Conservation (phyloP, 768 basidiomycete species). For the Filobasidium wieringae region DNA sequence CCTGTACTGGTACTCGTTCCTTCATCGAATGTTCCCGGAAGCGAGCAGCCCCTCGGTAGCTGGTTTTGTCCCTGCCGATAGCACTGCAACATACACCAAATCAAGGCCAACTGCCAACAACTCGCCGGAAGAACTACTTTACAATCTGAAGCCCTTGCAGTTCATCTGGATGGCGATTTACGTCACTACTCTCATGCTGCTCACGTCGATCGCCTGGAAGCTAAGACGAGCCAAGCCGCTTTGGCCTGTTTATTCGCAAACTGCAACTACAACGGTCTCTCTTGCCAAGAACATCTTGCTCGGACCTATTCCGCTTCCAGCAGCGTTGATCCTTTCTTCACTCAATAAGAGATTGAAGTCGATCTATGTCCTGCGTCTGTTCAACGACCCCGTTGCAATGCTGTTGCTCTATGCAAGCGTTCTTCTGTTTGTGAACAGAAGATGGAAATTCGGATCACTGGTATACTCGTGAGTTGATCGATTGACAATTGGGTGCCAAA, state of each 20-base stretch:
- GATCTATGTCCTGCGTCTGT: conserved; percentile 77
- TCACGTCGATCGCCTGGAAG: conserved; percentile 50
- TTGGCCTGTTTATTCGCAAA: background rate
- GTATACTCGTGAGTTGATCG: conserved; percentile 20
- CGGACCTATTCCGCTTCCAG: conserved; percentile 23
- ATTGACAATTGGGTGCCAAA: background rate
- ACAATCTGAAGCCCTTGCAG: conserved; percentile 5
- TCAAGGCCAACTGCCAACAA: background rate
- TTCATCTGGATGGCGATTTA: conserved; percentile 69
- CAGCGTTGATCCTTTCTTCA: conserved; percentile 47
- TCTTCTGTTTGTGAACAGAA: conserved; percentile 50
- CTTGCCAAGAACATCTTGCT: background rate
- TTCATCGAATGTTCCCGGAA: conserved; percentile 49
- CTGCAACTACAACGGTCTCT: background rate
- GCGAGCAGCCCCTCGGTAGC: background rate
- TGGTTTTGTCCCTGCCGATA: conserved; percentile 3
- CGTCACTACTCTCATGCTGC: conserved; percentile 51
- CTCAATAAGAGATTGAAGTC: conserved; percentile 91
- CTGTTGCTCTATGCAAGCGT: conserved; percentile 51
- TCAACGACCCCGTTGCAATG: conserved; percentile 75
- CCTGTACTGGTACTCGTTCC: conserved; percentile 62
- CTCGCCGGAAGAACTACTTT: background rate
- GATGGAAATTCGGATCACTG: conserved; percentile 51
- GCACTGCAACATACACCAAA: background rate
- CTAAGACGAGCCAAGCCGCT: background rate